phyloP scores from a whole-genome alignment of 441 rosid species.

The Pelargonium fulgidum region DNA sequence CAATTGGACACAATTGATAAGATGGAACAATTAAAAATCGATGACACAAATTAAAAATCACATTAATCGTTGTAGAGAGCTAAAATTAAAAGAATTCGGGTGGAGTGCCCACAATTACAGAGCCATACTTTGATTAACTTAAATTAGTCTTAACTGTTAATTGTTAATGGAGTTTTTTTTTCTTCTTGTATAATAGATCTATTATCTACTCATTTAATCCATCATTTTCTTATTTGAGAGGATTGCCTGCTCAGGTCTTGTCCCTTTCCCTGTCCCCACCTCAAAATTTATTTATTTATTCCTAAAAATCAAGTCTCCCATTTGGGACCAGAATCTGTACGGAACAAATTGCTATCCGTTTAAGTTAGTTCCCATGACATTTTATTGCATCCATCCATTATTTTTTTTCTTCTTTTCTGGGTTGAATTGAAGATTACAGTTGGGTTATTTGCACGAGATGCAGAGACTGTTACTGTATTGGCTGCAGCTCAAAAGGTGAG shows the following conservation, averaged over 20 bases:
- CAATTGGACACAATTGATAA: too few relatives aligned
- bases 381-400: conserved; percentile 1
- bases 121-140: too few relatives aligned
- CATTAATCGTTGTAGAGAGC: too few relatives aligned
- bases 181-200: too few relatives aligned
- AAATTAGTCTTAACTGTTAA: too few relatives aligned
- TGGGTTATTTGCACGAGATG: neutral
- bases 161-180: too few relatives aligned
- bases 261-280: neutral
- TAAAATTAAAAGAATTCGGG: too few relatives aligned
- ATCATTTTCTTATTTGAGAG: neutral
- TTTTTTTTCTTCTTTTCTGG: neutral
- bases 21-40: too few relatives aligned
- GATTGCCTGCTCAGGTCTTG: neutral
- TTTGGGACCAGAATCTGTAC: neutral
- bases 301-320: neutral
- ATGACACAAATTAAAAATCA: too few relatives aligned
- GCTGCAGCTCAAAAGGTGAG: too few relatives aligned
- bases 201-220: neutral
- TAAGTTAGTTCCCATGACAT: neutral
- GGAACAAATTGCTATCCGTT: neutral
- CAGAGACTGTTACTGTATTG: neutral
- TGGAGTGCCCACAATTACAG: too few relatives aligned
- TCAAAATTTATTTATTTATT: conserved; percentile 1
- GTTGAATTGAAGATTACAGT: conserved; percentile 2